phyloP scores from a whole-genome alignment of 2,329 filamentous ascomycete genomes.

The Aspergillus oerlinghausenensis region DNA sequence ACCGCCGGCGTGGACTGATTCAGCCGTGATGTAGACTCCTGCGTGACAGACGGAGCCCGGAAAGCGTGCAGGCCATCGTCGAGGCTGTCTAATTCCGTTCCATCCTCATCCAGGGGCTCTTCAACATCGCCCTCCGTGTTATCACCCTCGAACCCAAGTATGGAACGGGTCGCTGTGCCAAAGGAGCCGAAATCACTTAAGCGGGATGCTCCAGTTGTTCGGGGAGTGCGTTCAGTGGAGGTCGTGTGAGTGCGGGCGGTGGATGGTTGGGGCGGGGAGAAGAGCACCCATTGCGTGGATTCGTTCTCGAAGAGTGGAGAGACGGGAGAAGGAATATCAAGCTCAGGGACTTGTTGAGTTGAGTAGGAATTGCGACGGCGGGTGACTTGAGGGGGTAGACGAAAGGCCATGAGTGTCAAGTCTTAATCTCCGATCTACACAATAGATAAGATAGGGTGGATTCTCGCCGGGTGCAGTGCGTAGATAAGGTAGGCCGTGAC shows the following conservation, averaged over 20 bases:
- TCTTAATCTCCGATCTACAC: slow-evolving; percentile 1
- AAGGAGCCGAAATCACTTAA: slow-evolving; percentile 78
- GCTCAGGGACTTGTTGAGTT: slow-evolving; percentile 20
- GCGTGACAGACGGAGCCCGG: slow-evolving; percentile 55
- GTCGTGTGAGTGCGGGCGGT: slow-evolving; percentile 66
- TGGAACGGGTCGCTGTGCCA: slow-evolving; percentile 62
- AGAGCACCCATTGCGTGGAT: slow-evolving; percentile 93
- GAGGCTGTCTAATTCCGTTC: slow-evolving; percentile 83
- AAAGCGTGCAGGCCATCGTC: slow-evolving; percentile 91
- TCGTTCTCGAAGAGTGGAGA: slow-evolving; percentile 55
- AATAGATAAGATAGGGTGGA: slow-evolving; percentile 11
- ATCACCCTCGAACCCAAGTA: slow-evolving; percentile 20
- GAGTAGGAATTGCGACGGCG: slow-evolving; percentile 33
- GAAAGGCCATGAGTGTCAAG: slow-evolving; percentile 33
- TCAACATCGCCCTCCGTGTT: slow-evolving; percentile 54
- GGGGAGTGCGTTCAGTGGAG: slow-evolving; percentile 59
- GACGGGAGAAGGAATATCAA: slow-evolving; percentile 24
- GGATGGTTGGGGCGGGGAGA: slow-evolving; percentile 68
- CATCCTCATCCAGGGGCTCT: slow-evolving; percentile 50
- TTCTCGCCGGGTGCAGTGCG: slow-evolving; percentile 17
- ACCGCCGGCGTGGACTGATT: slow-evolving; percentile 61
- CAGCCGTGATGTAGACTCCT: slow-evolving; percentile 39
- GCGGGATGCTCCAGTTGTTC: slow-evolving; percentile 64
- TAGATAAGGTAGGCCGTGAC: background rate
- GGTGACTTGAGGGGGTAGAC: slow-evolving; percentile 33